Base-by-base conservation (phyloP, 2,329 filamentous ascomycete species). In the Calonectria montana region DNA sequence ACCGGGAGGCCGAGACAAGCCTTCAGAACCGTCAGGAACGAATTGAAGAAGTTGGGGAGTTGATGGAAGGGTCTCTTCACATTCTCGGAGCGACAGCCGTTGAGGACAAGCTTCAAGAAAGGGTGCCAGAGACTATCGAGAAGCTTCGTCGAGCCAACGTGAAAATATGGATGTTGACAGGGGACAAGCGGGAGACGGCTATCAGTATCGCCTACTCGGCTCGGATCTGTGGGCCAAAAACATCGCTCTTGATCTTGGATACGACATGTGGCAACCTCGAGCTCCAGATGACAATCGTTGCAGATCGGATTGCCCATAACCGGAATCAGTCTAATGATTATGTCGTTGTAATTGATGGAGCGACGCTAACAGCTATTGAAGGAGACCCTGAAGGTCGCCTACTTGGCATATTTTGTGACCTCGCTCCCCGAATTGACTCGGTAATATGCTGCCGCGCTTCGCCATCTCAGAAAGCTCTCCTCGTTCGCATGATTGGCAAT, bases 371-470 rank as follows among this genome's bases (percentile, higher is more conserved):
- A 0, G 85, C 89, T 1, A 92, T 97, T 31, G 94, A 95, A 74
- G 87, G 89, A 5, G 88, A 91, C 4, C 50, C 78, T 0, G 75
- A 81, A 37, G 53, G 53, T 2, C 31, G 53, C 2, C 80, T 90
- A 39, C 85, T 84, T 6, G 80, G 89, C 0, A 87, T 93, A 6
- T 98, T 98, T 85, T 96, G 94, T 79, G 90, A 91, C 23, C 88
- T 97, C 13, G 94, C 94, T 69, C 91, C 96, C 23, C 87, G 91
- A n/a, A 93, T 95, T 4, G 94, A 98, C 82, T 96, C 94, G 0
- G 95, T 98, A 31, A 96, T 98, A 71, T 98, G 96, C 84, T 98
- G 96, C 80, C 93, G 96, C 39, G 96, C 96, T 1, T 96, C 93
- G 39, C 96, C 96, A 0, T 92, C 93, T 23, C 96, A 98, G 80